Conservation (phyloP, 2,329 filamentous ascomycete genomes). For the Cryphonectria nitschkei region DNA sequence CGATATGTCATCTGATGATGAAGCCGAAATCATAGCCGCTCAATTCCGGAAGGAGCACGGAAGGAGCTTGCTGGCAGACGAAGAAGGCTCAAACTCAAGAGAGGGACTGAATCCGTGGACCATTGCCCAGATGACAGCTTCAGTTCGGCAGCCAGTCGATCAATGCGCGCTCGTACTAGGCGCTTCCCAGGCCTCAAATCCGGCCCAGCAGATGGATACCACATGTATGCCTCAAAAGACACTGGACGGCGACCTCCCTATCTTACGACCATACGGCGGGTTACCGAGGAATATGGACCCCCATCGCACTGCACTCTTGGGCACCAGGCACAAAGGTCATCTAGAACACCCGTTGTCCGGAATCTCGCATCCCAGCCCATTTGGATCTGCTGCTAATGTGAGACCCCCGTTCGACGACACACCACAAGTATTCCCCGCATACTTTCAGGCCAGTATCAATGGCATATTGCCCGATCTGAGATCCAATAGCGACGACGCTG, state of each 20-base stretch:
- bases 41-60: slow-evolving; percentile 5
- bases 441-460: background rate
- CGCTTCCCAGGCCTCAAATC: background rate
- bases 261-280: slow-evolving; percentile 36
- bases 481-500: background rate
- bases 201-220: background rate
- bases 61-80: background rate
- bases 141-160: slow-evolving; percentile 16
- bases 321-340: background rate
- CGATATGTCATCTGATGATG: slow-evolving; percentile 27
- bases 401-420: background rate
- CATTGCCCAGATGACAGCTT: slow-evolving; percentile 43
- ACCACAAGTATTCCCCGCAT: background rate
- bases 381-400: background rate
- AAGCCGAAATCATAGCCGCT: slow-evolving; percentile 7
- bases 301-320: slow-evolving; percentile 18
- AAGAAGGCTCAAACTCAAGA: slow-evolving; percentile 8
- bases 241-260: slow-evolving; percentile 33
- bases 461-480: slow-evolving; percentile 11
- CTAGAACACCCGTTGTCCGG: background rate
- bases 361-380: background rate
- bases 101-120: slow-evolving; percentile 44
- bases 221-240: background rate
- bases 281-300: slow-evolving; percentile 37
- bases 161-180: background rate